Evolutionary conservation across 176 grass and related monocot species (phyloP).

Genomic region (Zea luxurians): DNA sequence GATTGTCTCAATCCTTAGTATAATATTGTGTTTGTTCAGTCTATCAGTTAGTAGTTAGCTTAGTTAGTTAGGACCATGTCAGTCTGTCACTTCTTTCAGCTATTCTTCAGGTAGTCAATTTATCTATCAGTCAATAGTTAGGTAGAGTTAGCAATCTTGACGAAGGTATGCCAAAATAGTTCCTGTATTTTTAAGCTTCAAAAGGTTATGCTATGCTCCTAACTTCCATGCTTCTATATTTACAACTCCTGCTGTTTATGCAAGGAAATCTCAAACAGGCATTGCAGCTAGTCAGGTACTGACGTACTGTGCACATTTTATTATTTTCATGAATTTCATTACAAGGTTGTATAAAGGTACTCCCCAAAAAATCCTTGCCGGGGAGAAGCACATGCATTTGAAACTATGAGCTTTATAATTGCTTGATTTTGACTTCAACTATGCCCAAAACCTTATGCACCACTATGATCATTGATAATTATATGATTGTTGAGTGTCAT

Average conservation of each 20-base stretch:
- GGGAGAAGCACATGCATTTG: neutral
- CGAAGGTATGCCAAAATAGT: neutral
- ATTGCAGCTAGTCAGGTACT: neutral
- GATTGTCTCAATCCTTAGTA: neutral
- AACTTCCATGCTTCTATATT: neutral
- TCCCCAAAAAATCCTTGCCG: too few relatives aligned
- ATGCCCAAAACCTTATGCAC: neutral
- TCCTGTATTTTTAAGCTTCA: neutral
- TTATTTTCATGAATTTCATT: neutral
- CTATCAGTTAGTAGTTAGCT: neutral
- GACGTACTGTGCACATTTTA: neutral
- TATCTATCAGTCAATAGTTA: neutral
- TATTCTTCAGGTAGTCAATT: neutral
- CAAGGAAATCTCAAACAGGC: conserved; percentile 6
- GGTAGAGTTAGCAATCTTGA: neutral
- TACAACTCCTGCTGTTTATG: neutral
- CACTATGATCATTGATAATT: neutral
- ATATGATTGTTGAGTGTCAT: neutral
- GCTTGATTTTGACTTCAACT: neutral
- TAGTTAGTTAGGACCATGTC: neutral
- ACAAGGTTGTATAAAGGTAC: too few relatives aligned
- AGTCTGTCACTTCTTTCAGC: neutral
- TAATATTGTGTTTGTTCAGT: neutral
- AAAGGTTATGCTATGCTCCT: neutral
- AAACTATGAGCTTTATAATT: neutral